Evolutionary conservation across 1,284 basidiomycete species (phyloP), one percentile per base, ranked within the genome.

Genomic region (Hortiboletus rubellus): DNA sequence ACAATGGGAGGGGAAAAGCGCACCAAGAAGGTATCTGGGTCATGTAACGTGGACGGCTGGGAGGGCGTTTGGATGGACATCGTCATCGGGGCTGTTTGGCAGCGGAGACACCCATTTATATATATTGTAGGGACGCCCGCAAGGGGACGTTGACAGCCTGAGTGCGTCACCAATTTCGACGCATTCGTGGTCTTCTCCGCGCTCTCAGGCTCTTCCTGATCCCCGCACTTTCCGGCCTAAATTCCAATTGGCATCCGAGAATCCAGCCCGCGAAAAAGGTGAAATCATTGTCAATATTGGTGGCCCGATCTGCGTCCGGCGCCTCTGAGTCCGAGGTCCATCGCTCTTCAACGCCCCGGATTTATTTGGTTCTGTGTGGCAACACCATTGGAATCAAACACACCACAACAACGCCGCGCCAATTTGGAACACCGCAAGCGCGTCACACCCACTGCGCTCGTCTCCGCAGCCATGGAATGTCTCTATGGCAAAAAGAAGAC

Each of bases 371-470:
- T 12, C 34, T 63, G 58, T 68, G 45, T 65, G 55, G 52, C 69
- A 71, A 60, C 34, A 41, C 42, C 71, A 33, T 70, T 55, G 22
- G 42, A 68, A 68, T 60, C 18, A 52, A 73, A 71, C 60, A 71
- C 9, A 55, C 33, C 36, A 63, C 67, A 71, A 71, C 60, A 72
- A 74, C 70, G 63, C 65, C 58, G 49, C 62, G 53, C 44, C 8
- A 49, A 58, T 60, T 38, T 42, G 43, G 50, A 50, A 38, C 48
- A 48, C 36, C 27, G 42, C 44, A 14, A 15, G 15, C 60, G 49
- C 34, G 40, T 41, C 27, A 1, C 41, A 14, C 22, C 11, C 7
- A 44, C 27, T 22, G 40, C 8, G 41, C 31, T 43, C 42, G 34
- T n/a, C 40, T 8, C 11, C 42, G 27, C 18, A 36, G 15, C 18